phyloP scores from a whole-genome alignment of 805 yeast genomes.

The Zygotorulaspora sp. region DNA sequence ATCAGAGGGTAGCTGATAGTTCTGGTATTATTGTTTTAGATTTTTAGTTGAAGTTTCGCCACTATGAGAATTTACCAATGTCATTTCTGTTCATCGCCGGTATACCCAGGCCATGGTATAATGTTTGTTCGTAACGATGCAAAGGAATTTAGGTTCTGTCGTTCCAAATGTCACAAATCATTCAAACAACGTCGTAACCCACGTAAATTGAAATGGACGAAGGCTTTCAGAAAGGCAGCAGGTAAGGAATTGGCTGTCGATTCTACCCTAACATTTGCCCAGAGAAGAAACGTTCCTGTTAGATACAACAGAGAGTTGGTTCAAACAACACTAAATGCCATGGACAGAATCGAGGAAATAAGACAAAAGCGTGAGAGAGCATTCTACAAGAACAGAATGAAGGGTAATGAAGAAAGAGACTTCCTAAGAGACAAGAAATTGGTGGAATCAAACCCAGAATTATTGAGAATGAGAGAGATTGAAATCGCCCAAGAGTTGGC shows the following conservation, averaged over 20 bases:
- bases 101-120: constrained; percentile 91
- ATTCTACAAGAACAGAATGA: constrained; percentile 99
- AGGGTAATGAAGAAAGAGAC: constrained; percentile 87
- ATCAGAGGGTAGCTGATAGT: too few species aligned
- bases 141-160: constrained; percentile 94
- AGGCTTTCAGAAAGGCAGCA: constrained; percentile 98
- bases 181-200: constrained; percentile 99
- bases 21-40: too few species aligned
- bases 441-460: constrained; percentile 83
- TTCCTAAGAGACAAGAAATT: constrained; percentile 81
- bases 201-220: constrained; percentile 96
- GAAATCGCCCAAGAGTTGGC: constrained; percentile 76
- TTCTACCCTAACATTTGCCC: constrained; percentile 91
- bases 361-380: constrained; percentile 96
- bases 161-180: constrained; percentile 95
- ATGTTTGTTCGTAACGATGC: constrained; percentile 98
- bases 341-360: constrained; percentile 94
- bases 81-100: constrained; percentile 97
- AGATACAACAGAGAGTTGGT: constrained; percentile 96
- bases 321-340: constrained; percentile 87
- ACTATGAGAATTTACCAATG: constrained; percentile 83
- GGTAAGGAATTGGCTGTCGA: constrained; percentile 98
- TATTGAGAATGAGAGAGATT: constrained; percentile 88
- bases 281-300: constrained; percentile 96
- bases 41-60: too few species aligned